These are phyloP conservation scores for Prorocentrum cordatum DNA, from an alignment of 169 alveolate genomes.

Conservation along the genomic window DNA sequence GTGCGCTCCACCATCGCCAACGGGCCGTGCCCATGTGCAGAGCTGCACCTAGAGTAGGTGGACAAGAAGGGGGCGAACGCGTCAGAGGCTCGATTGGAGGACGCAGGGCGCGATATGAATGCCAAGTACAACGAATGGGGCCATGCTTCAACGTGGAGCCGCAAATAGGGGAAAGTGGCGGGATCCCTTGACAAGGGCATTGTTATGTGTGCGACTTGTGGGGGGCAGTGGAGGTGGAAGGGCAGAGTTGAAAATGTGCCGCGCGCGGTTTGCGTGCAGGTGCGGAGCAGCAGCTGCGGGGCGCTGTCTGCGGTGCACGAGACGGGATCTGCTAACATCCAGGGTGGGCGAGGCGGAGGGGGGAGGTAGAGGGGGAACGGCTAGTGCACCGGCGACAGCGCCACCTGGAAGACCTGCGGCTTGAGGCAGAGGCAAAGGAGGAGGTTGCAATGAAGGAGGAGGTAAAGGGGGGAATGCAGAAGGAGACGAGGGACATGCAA, in stretches of 20 bases:
- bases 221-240: conserved; percentile 9
- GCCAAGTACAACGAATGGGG: background rate
- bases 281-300: too few relatives aligned
- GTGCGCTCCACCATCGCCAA: background rate
- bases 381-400: too few relatives aligned
- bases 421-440: too few relatives aligned
- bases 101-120: background rate
- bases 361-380: too few relatives aligned
- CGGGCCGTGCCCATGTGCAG: background rate
- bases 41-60: background rate
- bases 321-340: too few relatives aligned
- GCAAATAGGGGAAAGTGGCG: background rate
- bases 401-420: too few relatives aligned
- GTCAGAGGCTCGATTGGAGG: background rate
- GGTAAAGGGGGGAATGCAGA: too few relatives aligned
- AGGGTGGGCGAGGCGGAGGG: background rate
- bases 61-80: background rate
- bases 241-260: background rate
- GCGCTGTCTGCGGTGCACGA: too few relatives aligned
- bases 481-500: too few relatives aligned
- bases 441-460: too few relatives aligned
- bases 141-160: background rate
- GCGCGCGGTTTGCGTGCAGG: too few relatives aligned
- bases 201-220: background rate
- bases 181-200: background rate